Evolutionary conservation across 129 eudicot genomes (phyloP).

Genomic region (Chrysanthemum makinoi): DNA sequence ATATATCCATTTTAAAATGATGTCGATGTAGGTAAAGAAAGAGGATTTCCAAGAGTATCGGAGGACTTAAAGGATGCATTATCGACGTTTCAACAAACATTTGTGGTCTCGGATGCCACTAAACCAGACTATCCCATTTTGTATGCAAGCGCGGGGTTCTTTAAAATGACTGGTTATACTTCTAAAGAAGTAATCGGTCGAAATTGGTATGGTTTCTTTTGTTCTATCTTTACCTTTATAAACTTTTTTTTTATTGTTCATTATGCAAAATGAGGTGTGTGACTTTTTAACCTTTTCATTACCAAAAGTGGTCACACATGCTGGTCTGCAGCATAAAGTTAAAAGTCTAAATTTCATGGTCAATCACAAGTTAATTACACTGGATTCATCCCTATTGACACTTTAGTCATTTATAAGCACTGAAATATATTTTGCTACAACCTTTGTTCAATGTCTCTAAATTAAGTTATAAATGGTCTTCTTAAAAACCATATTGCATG

Average conservation of each 20-base stretch:
- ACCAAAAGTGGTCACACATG: background rate
- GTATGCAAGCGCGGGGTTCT: constrained; percentile 95
- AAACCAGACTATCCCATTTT: constrained; percentile 82
- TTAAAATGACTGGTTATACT: constrained; percentile 95
- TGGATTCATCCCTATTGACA: too few relatives aligned
- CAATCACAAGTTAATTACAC: too few relatives aligned
- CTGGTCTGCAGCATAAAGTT: too few relatives aligned
- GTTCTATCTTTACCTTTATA: background rate
- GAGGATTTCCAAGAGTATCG: constrained; percentile 73
- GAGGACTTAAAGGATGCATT: constrained; percentile 89
- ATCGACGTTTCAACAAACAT: constrained; percentile 91
- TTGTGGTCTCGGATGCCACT: constrained; percentile 93
- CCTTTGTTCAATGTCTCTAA: too few relatives aligned
- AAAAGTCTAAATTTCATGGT: too few relatives aligned
- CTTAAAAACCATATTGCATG: too few relatives aligned
- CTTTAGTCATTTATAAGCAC: too few relatives aligned
- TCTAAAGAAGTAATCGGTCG: constrained; percentile 88
- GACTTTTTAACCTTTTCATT: background rate
- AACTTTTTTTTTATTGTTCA: background rate
- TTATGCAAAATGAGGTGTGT: background rate
- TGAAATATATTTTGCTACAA: too few relatives aligned
- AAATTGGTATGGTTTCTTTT: constrained; percentile 57
- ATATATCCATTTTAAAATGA: background rate
- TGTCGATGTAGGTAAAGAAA: constrained; percentile 42
- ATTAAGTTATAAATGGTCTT: too few relatives aligned